A percentile compares a stretch with the other conserved stretches of the same genome.
phyloP scores from a whole-genome alignment of 108 stramenopile genomes.

The Mediolabrus comicus region DNA sequence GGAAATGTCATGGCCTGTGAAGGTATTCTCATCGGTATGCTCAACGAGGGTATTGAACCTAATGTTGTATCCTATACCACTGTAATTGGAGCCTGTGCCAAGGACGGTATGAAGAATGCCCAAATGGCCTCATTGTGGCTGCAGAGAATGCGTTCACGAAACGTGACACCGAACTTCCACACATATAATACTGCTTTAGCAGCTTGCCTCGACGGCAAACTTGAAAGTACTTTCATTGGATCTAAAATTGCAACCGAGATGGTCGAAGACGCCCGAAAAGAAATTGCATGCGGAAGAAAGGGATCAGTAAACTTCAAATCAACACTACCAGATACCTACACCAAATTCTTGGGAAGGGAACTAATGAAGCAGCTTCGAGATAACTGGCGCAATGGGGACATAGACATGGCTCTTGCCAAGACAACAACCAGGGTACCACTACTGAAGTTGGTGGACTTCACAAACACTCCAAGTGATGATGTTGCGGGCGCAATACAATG shows the following conservation, averaged over 20 bases:
- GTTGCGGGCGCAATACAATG: slow-evolving; percentile 17
- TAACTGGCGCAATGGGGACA: slow-evolving; percentile 69
- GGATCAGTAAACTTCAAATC: slow-evolving; percentile 65
- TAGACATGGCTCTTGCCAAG: slow-evolving; percentile 80
- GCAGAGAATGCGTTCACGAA: slow-evolving; percentile 76
- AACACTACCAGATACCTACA: slow-evolving; percentile 72
- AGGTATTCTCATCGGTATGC: slow-evolving; percentile 87
- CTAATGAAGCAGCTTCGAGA: slow-evolving; percentile 76
- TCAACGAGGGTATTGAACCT: slow-evolving; percentile 76
- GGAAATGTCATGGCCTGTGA: slow-evolving; percentile 76
- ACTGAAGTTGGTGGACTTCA: slow-evolving; percentile 75
- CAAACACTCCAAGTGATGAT: slow-evolving; percentile 45
- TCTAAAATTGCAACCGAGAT: slow-evolving; percentile 75
- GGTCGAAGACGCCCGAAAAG: slow-evolving; percentile 63
- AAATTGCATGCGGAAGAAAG: slow-evolving; percentile 52
- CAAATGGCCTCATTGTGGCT: slow-evolving; percentile 75
- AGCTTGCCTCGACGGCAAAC: slow-evolving; percentile 79
- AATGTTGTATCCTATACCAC: slow-evolving; percentile 90
- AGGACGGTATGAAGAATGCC: slow-evolving; percentile 59
- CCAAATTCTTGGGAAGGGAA: slow-evolving; percentile 64
- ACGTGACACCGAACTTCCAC: slow-evolving; percentile 75
- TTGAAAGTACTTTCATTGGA: slow-evolving; percentile 68
- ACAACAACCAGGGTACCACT: slow-evolving; percentile 62
- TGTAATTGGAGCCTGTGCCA: slow-evolving; percentile 80
- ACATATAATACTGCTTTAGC: slow-evolving; percentile 88